Base-by-base conservation (phyloP, 2,329 filamentous ascomycete genomes). In the Exophiala lecanii-corni region DNA sequence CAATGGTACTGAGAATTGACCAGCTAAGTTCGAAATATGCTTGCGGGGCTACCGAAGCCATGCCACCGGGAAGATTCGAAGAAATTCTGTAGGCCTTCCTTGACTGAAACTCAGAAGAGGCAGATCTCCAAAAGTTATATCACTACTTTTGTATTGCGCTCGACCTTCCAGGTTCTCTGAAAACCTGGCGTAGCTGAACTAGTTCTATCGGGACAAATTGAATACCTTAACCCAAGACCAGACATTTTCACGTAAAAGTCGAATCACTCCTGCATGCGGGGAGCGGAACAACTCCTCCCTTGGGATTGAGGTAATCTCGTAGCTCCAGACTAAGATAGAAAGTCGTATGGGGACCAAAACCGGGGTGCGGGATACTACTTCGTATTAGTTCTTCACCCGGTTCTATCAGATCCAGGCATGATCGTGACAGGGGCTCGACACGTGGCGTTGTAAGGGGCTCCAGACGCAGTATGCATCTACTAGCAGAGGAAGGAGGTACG, bases 11-110 rank as follows among this genome's bases (percentile, higher is more conserved):
- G 5, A 32, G 30, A 13, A 32, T 32, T 13, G 30, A 32, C 30
- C 30, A 32, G 17, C 30, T 32, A 16, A 32, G 30, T 13, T 32
- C 30, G 30, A 32, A 32, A 32, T 32, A 32, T 5, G n/a, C 30
- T 6, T 12, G 30, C 17, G 5, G 30, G 5, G 30, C 30, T 6
- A 13, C 30, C 5, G 30, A 6, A 32, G 30, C 30, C 30, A 32
- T 32, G 6, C 30, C n/a, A 12, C 17, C 30, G 17, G n/a, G 30
- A 5, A 32, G 30, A 16, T 32, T 28, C n/a, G 25, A 28, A 7
- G 25, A n/a, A 28, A 28, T 7, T 28, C 25, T 28, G 25, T n/a
- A 28, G n/a, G 25, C 9, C n/a, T 28, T n/a, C 25, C n/a, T 28
- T 7, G n/a, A 32, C 30, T 6, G 5, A 16, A 32, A 32, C n/a